Percentiles rank a stretch among this genome's conserved stretches.
phyloP scores from a whole-genome alignment of 768 basidiomycete genomes.

The Pleurotus tuoliensis region DNA sequence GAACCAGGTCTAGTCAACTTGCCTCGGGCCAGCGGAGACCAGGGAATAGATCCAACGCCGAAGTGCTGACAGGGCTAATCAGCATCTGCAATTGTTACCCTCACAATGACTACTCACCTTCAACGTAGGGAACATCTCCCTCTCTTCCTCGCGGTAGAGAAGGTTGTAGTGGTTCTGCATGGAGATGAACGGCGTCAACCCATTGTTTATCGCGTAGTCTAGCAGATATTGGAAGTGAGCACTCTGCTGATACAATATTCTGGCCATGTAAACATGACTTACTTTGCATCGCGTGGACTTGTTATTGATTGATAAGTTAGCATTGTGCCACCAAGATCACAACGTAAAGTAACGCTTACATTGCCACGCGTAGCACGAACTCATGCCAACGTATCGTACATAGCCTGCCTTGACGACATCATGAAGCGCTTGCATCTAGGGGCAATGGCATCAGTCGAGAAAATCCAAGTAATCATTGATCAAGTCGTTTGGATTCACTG shows the following conservation, averaged over 20 bases:
- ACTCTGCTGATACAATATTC: background rate
- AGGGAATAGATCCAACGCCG: slow-evolving; percentile 36
- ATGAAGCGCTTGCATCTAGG: slow-evolving; percentile 43
- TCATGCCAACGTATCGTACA: slow-evolving; percentile 39
- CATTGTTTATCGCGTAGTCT: slow-evolving; percentile 39
- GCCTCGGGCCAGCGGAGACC: slow-evolving; percentile 35
- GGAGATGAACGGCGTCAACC: slow-evolving; percentile 51
- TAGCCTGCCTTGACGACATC: slow-evolving; percentile 43
- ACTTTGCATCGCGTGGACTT: slow-evolving; percentile 17
- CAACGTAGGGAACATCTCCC: slow-evolving; percentile 49
- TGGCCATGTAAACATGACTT: background rate
- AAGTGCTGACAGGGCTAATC: slow-evolving; percentile 17
- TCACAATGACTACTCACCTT: slow-evolving; percentile 16
- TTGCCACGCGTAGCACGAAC: slow-evolving; percentile 33
- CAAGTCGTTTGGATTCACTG: slow-evolving; percentile 11
- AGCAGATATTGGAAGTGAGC: background rate
- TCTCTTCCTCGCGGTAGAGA: slow-evolving; percentile 59
- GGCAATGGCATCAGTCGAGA: too few species aligned
- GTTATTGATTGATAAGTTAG: background rate
- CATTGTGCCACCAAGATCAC: too few species aligned
- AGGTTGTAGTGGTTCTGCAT: slow-evolving; percentile 63
- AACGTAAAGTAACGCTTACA: slow-evolving; percentile 3
- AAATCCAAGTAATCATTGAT: too few species aligned
- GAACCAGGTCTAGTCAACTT: slow-evolving; percentile 25
- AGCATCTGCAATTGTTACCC: background rate